Conservation (phyloP, 1,284 basidiomycete genomes). For the Gymnopus androsaceus region DNA sequence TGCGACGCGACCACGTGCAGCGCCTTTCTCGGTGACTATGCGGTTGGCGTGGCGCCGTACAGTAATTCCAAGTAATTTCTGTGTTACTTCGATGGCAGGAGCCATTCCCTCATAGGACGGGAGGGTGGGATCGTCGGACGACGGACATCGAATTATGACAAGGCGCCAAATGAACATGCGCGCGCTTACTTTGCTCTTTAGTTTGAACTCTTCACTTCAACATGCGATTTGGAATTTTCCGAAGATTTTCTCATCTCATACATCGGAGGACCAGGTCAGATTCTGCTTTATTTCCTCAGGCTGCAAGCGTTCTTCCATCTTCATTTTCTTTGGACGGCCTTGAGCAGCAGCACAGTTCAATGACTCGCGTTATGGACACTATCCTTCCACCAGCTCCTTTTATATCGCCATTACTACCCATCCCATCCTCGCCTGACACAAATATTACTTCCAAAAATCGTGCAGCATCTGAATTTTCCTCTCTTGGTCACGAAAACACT, state of each 20-base stretch:
- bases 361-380: background rate
- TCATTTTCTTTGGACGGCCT: slow-evolving; percentile 6
- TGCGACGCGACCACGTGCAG: background rate
- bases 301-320: background rate
- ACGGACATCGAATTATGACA: too few species aligned
- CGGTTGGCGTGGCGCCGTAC: too few species aligned
- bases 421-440: background rate
- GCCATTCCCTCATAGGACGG: too few species aligned
- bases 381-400: slow-evolving; percentile 8
- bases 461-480: background rate
- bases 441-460: background rate
- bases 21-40: too few species aligned
- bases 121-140: too few species aligned
- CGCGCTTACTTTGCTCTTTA: too few species aligned
- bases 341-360: background rate
- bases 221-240: slow-evolving; percentile 1
- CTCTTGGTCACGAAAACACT: background rate
- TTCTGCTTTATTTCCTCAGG: background rate
- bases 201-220: background rate
- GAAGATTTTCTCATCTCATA: slow-evolving; percentile 11
- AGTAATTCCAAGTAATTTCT: too few species aligned
- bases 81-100: too few species aligned
- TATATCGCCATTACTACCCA: slow-evolving; percentile 6
- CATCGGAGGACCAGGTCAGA: slow-evolving; percentile 15
- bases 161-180: too few species aligned